Evolutionary conservation across 2,329 filamentous ascomycete genomes (phyloP).

Genomic region (Aspergillus quadrilineatus): DNA sequence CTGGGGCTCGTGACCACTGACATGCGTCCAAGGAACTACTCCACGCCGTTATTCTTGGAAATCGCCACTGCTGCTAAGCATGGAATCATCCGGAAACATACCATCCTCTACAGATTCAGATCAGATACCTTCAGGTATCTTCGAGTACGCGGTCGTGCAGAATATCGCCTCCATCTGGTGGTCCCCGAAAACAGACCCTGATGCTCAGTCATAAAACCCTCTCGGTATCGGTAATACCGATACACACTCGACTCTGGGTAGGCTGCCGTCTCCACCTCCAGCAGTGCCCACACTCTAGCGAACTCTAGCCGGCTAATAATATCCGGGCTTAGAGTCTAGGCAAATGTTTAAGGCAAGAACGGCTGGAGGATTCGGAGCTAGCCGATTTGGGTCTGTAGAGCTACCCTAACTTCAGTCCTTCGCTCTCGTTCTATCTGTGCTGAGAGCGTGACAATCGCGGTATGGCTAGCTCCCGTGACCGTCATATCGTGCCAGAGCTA

Average conservation of each 20-base stretch:
- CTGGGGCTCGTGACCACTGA: not conserved
- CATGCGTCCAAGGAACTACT: not conserved
- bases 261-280: not conserved
- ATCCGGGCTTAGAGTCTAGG: not conserved
- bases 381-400: not conserved
- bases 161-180: not conserved
- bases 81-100: not conserved
- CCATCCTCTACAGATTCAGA: too few relatives aligned
- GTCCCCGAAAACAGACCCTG: not conserved
- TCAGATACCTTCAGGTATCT: not conserved
- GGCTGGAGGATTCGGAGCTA: not conserved
- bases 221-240: not conserved
- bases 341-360: not conserved
- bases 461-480: not conserved
- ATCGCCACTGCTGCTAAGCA: not conserved
- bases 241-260: too few relatives aligned
- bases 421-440: not conserved
- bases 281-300: not conserved
- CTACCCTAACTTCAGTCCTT: not conserved
- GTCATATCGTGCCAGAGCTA: not conserved
- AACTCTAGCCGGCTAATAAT: slow-evolving; percentile 3
- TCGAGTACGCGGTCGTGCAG: not conserved
- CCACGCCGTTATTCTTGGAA: not conserved
- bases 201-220: not conserved
- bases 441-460: too few relatives aligned